Percentiles rank a stretch among this genome's conserved stretches.
phyloP scores from a whole-genome alignment of 2,329 filamentous ascomycete species.

The Pestalotiopsis sp. region DNA sequence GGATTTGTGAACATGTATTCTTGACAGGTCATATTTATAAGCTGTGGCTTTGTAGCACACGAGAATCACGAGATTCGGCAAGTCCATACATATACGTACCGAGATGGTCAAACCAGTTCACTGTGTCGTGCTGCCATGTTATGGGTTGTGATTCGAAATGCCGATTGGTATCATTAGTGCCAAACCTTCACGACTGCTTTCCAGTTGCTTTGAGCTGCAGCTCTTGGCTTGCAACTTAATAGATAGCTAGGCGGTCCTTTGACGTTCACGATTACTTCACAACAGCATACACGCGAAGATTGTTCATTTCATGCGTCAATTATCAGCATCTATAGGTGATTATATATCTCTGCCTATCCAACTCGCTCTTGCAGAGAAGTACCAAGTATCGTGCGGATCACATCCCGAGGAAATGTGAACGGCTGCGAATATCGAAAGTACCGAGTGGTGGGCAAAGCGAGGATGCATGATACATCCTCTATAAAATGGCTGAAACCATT shows the following conservation, averaged over 20 bases:
- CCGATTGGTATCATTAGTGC: too few relatives aligned
- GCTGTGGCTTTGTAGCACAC: background rate
- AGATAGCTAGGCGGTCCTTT: too few relatives aligned
- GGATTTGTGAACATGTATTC: background rate
- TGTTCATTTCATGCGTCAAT: background rate
- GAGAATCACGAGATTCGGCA: background rate
- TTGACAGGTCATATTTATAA: background rate
- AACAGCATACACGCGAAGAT: background rate
- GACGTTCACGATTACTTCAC: background rate
- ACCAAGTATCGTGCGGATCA: background rate
- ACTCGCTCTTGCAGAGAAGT: background rate
- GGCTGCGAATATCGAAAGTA: background rate
- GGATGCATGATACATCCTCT: background rate
- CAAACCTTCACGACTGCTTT: too few relatives aligned
- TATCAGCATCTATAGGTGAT: background rate
- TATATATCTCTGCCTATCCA: background rate
- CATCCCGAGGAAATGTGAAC: background rate
- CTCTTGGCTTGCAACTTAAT: too few relatives aligned
- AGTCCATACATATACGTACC: background rate
- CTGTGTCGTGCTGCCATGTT: too few relatives aligned
- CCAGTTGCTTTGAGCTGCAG: too few relatives aligned
- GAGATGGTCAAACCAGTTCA: background rate
- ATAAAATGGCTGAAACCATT: too few relatives aligned
- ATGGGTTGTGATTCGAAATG: too few relatives aligned
- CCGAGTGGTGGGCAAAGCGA: background rate